Conservation (phyloP, 164 flowering plant species). For the Vitis labrusca region DNA sequence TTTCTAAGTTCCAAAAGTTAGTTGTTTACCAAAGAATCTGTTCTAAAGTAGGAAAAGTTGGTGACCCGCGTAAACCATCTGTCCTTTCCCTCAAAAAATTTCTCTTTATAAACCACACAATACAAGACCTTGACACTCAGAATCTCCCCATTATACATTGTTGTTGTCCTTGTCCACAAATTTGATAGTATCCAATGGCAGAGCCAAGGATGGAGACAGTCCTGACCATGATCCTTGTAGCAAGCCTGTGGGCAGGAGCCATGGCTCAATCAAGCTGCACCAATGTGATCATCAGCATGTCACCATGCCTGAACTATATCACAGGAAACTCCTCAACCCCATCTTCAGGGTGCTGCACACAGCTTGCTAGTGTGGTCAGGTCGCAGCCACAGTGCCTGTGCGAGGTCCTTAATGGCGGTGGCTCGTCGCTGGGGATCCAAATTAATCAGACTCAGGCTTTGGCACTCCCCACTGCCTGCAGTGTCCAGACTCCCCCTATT, state of each 20-base stretch:
- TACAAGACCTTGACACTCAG: not conserved
- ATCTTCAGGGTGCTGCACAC: conserved; percentile 31
- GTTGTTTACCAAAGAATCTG: conserved; percentile 11
- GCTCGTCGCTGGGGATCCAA: conserved; percentile 18
- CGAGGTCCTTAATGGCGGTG: conserved; percentile 22
- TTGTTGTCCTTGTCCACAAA: not conserved
- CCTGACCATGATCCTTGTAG: conserved; percentile 1
- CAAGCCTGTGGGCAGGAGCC: conserved; percentile 15
- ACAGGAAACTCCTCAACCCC: conserved; percentile 37
- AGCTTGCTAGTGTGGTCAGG: conserved; percentile 25
- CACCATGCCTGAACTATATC: conserved; percentile 36
- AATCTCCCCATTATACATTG: not conserved
- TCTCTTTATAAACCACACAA: conserved; percentile 10
- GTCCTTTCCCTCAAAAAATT: not conserved
- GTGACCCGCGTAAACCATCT: conserved; percentile 6
- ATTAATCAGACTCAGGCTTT: conserved; percentile 41
- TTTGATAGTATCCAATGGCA: not conserved
- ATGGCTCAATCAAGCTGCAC: conserved; percentile 28
- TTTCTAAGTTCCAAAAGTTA: not conserved
- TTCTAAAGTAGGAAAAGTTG: conserved; percentile 14
- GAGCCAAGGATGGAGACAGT: not conserved
- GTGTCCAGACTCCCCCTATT: conserved; percentile 39
- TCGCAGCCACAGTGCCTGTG: conserved; percentile 39
- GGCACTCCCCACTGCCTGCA: conserved; percentile 31
- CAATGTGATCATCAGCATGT: conserved; percentile 22